A percentile compares a stretch with the other conserved stretches of the same genome.
Evolutionary conservation across 768 basidiomycete genomes (phyloP).

Genomic region (Leccinum obscurum): DNA sequence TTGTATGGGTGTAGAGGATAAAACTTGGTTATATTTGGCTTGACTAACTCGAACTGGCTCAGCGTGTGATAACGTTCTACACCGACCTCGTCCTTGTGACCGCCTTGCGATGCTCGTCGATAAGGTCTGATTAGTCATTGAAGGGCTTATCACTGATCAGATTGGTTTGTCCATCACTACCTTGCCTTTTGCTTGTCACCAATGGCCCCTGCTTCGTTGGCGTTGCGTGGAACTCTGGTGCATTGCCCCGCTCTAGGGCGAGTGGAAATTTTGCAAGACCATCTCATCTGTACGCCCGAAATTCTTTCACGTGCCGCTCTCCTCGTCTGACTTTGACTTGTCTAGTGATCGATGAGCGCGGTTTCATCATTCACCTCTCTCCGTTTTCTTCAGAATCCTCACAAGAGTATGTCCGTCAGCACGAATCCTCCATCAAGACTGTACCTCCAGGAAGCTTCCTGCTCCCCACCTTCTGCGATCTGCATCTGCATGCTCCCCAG

Average conservation of each 20-base stretch:
- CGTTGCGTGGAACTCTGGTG: constrained; percentile 54
- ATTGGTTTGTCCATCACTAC: neutral
- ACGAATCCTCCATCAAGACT: constrained; percentile 20
- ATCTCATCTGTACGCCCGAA: constrained; percentile 48
- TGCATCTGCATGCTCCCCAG: constrained; percentile 88
- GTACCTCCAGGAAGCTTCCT: constrained; percentile 63
- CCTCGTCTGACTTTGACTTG: constrained; percentile 4
- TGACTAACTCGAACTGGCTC: neutral
- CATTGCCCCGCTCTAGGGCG: constrained; percentile 53
- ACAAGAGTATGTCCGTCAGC: constrained; percentile 28
- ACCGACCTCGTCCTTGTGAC: neutral
- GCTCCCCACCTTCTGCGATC: constrained; percentile 78
- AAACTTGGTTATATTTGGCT: neutral
- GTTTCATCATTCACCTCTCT: constrained; percentile 55
- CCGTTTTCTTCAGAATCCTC: constrained; percentile 38
- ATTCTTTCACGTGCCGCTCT: neutral
- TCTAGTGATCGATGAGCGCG: constrained; percentile 38
- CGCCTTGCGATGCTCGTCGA: neutral
- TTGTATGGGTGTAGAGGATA: neutral
- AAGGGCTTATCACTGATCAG: neutral
- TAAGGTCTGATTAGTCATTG: neutral
- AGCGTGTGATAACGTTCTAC: neutral
- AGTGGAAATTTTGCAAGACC: constrained; percentile 56
- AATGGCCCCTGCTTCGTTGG: constrained; percentile 14
- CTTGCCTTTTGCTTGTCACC: constrained; percentile 3